Percentiles rank a stretch among this genome's conserved stretches.
These are phyloP conservation scores for Lolium rigidum DNA, from an alignment of 176 grass and related monocot genomes.

Conservation along the genomic window DNA sequence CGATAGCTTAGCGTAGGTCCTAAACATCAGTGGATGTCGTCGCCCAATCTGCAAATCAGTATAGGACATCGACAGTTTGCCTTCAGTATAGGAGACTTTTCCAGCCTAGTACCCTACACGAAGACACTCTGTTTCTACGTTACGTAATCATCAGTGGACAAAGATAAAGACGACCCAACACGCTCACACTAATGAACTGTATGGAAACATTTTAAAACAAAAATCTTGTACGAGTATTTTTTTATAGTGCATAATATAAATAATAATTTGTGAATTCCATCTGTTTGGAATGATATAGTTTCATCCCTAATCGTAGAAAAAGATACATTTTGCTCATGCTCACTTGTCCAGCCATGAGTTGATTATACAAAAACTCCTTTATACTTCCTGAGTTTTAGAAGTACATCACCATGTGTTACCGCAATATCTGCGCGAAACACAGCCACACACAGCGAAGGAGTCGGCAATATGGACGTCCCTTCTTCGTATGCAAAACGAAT, in stretches of 20 bases:
- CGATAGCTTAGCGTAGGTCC: not conserved
- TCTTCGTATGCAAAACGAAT: constrained; percentile 9
- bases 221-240: too few species aligned
- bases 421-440: not conserved
- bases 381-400: too few species aligned
- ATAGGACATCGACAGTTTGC: not conserved
- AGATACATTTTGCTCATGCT: too few species aligned
- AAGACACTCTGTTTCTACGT: not conserved
- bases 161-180: not conserved
- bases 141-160: not conserved
- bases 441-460: not conserved
- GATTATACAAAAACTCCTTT: too few species aligned
- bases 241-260: too few species aligned
- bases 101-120: not conserved
- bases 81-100: not conserved
- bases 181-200: not conserved
- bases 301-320: too few species aligned
- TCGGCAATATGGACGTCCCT: not conserved
- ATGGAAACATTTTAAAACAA: not conserved
- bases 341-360: too few species aligned
- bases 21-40: not conserved
- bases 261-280: too few species aligned
- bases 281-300: too few species aligned
- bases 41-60: not conserved
- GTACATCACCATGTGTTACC: not conserved